These are phyloP conservation scores for Omphalea diandra DNA, from an alignment of 441 rosid species.

Conservation along the genomic window DNA sequence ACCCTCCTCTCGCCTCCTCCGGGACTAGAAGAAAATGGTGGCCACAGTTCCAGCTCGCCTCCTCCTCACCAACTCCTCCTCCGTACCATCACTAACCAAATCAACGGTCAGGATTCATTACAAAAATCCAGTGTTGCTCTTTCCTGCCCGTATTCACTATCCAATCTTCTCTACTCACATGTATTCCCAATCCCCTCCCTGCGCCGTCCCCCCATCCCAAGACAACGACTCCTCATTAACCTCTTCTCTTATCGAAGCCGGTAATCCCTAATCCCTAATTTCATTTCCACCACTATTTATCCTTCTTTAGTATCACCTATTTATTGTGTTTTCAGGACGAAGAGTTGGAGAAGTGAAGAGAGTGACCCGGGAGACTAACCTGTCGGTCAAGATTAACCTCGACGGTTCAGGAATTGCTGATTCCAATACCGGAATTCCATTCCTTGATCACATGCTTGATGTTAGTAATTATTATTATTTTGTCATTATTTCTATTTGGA, in stretches of 20 bases:
- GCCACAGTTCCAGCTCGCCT: constrained; percentile 5
- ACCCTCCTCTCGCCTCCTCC: neutral
- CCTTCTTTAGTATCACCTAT: neutral
- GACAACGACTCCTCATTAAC: constrained; percentile 34
- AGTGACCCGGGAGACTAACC: constrained; percentile 87
- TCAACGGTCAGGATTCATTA: constrained; percentile 19
- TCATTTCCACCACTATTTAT: neutral
- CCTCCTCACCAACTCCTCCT: constrained; percentile 10
- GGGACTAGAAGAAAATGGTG: constrained; percentile 6
- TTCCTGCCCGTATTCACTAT: neutral
- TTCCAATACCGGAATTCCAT: constrained; percentile 69
- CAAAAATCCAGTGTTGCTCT: neutral
- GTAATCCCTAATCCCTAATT: constrained; percentile 8
- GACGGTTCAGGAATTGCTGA: constrained; percentile 83
- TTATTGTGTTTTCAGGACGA: constrained; percentile 4
- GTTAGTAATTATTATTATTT: constrained; percentile 29
- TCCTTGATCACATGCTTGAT: constrained; percentile 94
- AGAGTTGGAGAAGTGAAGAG: constrained; percentile 76
- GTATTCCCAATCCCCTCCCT: constrained; percentile 29
- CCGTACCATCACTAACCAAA: constrained; percentile 17
- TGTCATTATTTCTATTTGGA: neutral
- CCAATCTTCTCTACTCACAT: constrained; percentile 27
- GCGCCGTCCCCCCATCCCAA: constrained; percentile 33
- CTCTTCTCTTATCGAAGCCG: constrained; percentile 16
- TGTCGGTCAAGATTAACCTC: constrained; percentile 66